phyloP scores from a whole-genome alignment of 2,329 filamentous ascomycete species.

The Trichoderma sp. region DNA sequence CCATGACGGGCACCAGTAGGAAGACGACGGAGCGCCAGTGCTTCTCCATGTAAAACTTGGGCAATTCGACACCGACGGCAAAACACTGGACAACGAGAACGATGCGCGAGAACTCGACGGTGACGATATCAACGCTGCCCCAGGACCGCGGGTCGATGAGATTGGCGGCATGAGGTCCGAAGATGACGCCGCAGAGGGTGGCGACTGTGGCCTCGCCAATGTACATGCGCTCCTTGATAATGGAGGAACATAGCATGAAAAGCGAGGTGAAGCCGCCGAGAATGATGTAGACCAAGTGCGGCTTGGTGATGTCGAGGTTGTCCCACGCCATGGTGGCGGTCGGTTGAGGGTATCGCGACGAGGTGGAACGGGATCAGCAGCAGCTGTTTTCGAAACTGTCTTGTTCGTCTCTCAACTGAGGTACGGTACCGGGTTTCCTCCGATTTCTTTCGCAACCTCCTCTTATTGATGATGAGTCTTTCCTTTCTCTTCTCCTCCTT shows the following conservation, averaged over 20 bases:
- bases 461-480: background rate
- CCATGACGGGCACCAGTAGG: slow-evolving; percentile 94
- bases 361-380: background rate
- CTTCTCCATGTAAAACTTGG: slow-evolving; percentile 94
- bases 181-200: slow-evolving; percentile 83
- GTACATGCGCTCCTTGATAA: slow-evolving; percentile 98
- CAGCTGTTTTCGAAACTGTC: background rate
- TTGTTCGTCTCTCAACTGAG: background rate
- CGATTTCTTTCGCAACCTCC: background rate
- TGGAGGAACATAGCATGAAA: slow-evolving; percentile 97
- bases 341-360: background rate
- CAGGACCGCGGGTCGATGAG: slow-evolving; percentile 75
- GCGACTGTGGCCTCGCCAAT: slow-evolving; percentile 98
- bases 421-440: background rate
- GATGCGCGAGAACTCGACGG: slow-evolving; percentile 85
- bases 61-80: slow-evolving; percentile 86
- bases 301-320: slow-evolving; percentile 83
- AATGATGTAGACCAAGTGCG: slow-evolving; percentile 98
- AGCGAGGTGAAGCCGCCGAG: slow-evolving; percentile 94
- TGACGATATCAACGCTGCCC: slow-evolving; percentile 84
- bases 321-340: slow-evolving; percentile 68
- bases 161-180: slow-evolving; percentile 80
- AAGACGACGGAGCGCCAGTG: slow-evolving; percentile 94
- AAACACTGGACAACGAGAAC: slow-evolving; percentile 92
- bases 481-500: background rate